Base-by-base conservation (phyloP, 1,284 basidiomycete genomes). In the Ustilago tritici region DNA sequence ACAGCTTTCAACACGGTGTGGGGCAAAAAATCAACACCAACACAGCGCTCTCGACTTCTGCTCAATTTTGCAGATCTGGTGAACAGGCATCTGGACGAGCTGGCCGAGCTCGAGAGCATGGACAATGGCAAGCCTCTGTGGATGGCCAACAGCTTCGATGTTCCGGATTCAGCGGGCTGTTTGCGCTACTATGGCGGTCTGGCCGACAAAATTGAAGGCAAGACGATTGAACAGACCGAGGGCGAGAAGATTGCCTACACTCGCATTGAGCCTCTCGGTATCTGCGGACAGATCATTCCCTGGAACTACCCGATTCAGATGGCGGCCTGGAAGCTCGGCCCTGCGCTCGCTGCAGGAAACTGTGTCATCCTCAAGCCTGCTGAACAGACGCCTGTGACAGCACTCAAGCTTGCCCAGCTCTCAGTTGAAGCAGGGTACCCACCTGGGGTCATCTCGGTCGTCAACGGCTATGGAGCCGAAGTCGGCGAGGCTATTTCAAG, bases 201-300 rank as follows among this genome's bases (percentile, higher is more conserved):
- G 79, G 85, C 82, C 3, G 94, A 96, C 89, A 96, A 96, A 89
- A 89, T 94, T 78, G 88, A 90, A 54, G 95, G 95, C 31, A 90
- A 94, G 86, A 90, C 69, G 10, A 68, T 90, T 61, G 92, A 95
- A 83, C 93, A 94, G 87, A 90, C 93, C 32, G 91, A 93, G 82
- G 92, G 92, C 83, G 89, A 89, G 61, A 95, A 95, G 87, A 68
- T 84, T 50, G 69, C 78, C 61, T 80, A 79, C 91, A 93, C 87
- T 87, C 89, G 91, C 35, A 93, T 95, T 85, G 95, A 98, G 87
- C 95, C 95, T 9, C 92, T 97, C 77, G 96, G 95, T 78, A 95
- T 97, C 68, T 94, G 70, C 28, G 81, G 77, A 9, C 77, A 79
- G 40, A 82, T 82, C 60, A 79, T 74, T 43, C 80, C 75, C 11